A percentile compares a stretch with the other conserved stretches of the same genome.
These are phyloP conservation scores for Cladosporium velox DNA, from an alignment of 2,329 filamentous ascomycete genomes.

Conservation along the genomic window DNA sequence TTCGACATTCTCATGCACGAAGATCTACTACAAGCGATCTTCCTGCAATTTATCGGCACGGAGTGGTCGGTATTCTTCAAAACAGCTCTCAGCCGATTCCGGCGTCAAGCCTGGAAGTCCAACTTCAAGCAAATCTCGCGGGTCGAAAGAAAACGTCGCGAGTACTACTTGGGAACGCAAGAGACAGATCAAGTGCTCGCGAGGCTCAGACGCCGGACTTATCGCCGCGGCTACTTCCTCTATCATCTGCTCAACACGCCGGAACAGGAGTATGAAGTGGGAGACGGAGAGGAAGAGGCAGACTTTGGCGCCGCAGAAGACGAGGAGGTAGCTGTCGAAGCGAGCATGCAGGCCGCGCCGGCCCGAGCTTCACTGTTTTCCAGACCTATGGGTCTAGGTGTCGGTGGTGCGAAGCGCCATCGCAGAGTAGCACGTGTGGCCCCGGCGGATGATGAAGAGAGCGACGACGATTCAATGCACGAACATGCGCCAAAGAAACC, in stretches of 20 bases:
- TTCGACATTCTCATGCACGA: conserved; percentile 63
- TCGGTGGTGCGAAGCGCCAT: conserved; percentile 3
- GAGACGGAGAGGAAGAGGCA: conserved; percentile 45
- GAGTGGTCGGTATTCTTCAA: conserved; percentile 55
- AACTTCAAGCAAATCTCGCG: conserved; percentile 37
- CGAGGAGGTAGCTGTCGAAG: background rate
- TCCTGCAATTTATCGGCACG: conserved; percentile 57
- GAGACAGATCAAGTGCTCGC: conserved; percentile 2
- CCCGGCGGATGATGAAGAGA: conserved; percentile 38
- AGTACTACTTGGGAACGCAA: conserved; percentile 46
- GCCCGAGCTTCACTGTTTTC: background rate
- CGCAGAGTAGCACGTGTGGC: background rate
- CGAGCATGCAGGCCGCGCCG: background rate
- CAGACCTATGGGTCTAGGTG: background rate
- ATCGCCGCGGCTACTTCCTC: conserved; percentile 53
- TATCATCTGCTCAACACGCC: conserved; percentile 43
- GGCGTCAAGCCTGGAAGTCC: conserved; percentile 46
- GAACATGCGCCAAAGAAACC: conserved; percentile 42
- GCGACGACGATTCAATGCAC: conserved; percentile 42
- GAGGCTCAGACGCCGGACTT: conserved; percentile 3
- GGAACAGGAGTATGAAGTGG: conserved; percentile 1
- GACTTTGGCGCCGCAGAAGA: conserved; percentile 34
- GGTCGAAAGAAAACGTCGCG: conserved; percentile 45
- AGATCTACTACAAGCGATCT: conserved; percentile 58
- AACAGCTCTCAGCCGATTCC: conserved; percentile 42